These are phyloP conservation scores for Butyriboletus appendiculatus DNA, from an alignment of 1,284 basidiomycete genomes.

Conservation along the genomic window DNA sequence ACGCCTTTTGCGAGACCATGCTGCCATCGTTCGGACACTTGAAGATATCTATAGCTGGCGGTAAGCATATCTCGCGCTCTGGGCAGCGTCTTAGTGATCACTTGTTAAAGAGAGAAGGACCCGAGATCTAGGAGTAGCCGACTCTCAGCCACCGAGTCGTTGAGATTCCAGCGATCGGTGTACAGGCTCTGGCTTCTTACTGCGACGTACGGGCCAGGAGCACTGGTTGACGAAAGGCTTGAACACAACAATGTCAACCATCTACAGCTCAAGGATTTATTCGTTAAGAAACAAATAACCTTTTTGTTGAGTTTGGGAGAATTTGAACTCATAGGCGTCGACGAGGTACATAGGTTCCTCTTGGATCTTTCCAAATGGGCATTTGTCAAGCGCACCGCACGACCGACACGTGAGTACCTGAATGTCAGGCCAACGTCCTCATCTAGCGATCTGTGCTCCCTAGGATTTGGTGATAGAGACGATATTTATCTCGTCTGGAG, in stretches of 20 bases:
- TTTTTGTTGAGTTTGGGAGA: conserved; percentile 11
- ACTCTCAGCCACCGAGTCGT: conserved; percentile 30
- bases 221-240: background rate
- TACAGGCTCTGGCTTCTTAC: conserved; percentile 37
- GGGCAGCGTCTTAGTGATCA: background rate
- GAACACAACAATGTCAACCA: background rate
- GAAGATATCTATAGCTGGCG: conserved; percentile 41
- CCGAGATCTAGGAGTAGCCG: conserved; percentile 27
- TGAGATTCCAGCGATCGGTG: conserved; percentile 35
- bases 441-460: conserved; percentile 8
- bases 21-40: conserved; percentile 22
- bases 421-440: background rate
- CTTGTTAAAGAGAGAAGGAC: conserved; percentile 32
- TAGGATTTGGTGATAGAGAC: conserved; percentile 4
- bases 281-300: conserved; percentile 4
- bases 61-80: conserved; percentile 20
- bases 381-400: conserved; percentile 3
- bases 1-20: conserved; percentile 20
- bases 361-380: conserved; percentile 19
- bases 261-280: conserved; percentile 4
- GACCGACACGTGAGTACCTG: background rate
- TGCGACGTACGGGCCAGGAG: conserved; percentile 8
- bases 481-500: conserved; percentile 16
- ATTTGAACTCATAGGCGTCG: conserved; percentile 13
- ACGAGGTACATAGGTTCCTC: conserved; percentile 18